These are phyloP conservation scores for Cordyceps farinosa DNA, from an alignment of 2,329 filamentous ascomycete genomes.

Conservation along the genomic window DNA sequence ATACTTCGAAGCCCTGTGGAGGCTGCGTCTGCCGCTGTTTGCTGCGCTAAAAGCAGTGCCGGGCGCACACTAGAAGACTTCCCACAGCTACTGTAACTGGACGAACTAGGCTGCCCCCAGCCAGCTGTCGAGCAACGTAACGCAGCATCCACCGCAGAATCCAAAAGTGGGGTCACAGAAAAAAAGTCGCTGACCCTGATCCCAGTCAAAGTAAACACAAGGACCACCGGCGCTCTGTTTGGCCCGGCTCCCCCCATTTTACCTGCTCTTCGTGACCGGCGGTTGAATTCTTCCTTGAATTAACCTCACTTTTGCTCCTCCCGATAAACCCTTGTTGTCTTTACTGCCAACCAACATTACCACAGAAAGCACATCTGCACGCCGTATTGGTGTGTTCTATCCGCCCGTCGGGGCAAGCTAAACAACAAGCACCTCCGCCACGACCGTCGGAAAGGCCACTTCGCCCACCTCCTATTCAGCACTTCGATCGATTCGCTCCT, in stretches of 20 bases:
- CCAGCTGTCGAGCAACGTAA: constrained; percentile 5
- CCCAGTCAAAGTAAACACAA: constrained; percentile 17
- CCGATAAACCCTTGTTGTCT: background rate
- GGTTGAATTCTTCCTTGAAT: constrained; percentile 2
- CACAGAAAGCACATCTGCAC: background rate
- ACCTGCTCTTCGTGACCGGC: background rate
- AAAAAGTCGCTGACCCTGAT: constrained; percentile 17
- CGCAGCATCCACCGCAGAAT: background rate
- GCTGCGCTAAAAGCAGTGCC: background rate
- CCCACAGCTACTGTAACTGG: background rate
- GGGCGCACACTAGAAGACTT: background rate
- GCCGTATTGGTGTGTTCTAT: background rate
- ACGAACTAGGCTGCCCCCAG: background rate
- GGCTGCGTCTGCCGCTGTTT: background rate
- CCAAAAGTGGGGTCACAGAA: constrained; percentile 9
- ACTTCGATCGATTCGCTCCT: background rate
- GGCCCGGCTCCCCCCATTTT: constrained; percentile 10
- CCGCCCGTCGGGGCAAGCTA: constrained; percentile 17
- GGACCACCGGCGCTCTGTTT: background rate
- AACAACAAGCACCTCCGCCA: background rate
- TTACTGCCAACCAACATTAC: background rate
- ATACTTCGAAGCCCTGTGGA: background rate
- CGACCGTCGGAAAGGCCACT: background rate
- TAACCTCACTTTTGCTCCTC: background rate
- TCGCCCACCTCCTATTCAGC: constrained; percentile 2